A percentile compares a stretch with the other conserved stretches of the same genome.
Conservation (phyloP, 208 protist species). For the Leishmania tarentolae region DNA sequence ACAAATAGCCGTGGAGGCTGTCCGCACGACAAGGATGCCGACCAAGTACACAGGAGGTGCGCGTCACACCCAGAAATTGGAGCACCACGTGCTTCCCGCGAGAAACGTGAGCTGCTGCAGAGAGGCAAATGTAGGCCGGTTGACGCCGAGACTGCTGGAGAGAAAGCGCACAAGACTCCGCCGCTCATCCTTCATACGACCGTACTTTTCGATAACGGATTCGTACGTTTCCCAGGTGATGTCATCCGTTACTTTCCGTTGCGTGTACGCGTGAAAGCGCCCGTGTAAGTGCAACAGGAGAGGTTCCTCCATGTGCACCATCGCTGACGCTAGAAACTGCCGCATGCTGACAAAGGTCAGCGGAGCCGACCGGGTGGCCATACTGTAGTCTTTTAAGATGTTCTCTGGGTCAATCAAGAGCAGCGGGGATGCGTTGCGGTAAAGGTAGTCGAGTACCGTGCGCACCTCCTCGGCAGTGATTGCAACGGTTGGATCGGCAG, state of each 20-base stretch:
- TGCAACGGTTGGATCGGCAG: conserved; percentile 60
- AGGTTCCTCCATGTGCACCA: conserved; percentile 85
- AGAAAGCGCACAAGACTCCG: conserved; percentile 75
- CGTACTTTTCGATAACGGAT: conserved; percentile 53
- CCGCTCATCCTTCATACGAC: conserved; percentile 59
- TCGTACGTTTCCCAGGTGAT: conserved; percentile 74
- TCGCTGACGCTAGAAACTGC: conserved; percentile 63
- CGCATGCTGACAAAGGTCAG: conserved; percentile 80
- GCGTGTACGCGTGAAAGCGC: conserved; percentile 58
- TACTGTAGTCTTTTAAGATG: conserved; percentile 76
- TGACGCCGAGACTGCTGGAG: conserved; percentile 67
- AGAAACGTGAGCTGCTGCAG: conserved; percentile 72
- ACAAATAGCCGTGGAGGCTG: background rate
- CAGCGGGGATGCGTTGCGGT: conserved; percentile 55
- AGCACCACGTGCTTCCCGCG: conserved; percentile 77
- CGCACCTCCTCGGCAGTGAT: conserved; percentile 65
- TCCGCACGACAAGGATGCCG: too few relatives aligned
- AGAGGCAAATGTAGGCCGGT: conserved; percentile 54
- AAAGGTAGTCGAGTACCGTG: conserved; percentile 81
- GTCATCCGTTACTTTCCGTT: conserved; percentile 44
- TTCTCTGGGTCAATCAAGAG: conserved; percentile 64
- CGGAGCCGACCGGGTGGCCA: conserved; percentile 72
- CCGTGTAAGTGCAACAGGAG: conserved; percentile 80
- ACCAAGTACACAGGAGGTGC: background rate
- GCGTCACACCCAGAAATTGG: conserved; percentile 53